Evolutionary conservation across 352 stramenopile genomes (phyloP).

Genomic region (Globisporangium paddicum): DNA sequence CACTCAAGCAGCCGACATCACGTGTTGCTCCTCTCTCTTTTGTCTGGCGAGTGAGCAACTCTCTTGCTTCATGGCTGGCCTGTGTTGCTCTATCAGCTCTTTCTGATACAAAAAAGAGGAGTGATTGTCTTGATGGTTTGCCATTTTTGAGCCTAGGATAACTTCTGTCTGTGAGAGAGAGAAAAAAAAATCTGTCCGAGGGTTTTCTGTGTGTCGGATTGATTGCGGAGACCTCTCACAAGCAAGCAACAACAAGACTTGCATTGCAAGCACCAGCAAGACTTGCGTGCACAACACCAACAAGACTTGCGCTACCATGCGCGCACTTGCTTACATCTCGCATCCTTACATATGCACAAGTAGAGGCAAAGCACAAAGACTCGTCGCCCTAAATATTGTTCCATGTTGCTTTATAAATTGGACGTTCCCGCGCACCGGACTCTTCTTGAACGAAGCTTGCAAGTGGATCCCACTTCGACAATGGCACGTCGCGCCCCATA

Average conservation of each 20-base stretch:
- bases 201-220: no score
- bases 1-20: not conserved
- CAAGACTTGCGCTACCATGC: no score
- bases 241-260: not conserved
- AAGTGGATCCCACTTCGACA: no score
- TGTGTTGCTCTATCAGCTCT: not conserved
- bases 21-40: not conserved
- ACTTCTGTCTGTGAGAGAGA: no score
- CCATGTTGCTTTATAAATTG: not conserved
- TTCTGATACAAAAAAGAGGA: slow-evolving; percentile 2
- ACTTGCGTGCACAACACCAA: no score
- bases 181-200: no score
- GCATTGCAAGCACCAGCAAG: not conserved
- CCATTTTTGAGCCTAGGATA: no score
- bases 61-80: not conserved
- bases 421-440: not conserved
- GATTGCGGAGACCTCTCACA: not conserved
- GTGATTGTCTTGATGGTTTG: not conserved
- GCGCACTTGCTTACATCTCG: not conserved
- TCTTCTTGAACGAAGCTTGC: slow-evolving; percentile 1
- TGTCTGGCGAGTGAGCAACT: not conserved
- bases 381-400: not conserved
- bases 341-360: no score
- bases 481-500: no score
- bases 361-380: not conserved